Evolutionary conservation across 306 rosid genomes (phyloP), one percentile per base, ranked within the genome.

Genomic region (Lotus japonicus): DNA sequence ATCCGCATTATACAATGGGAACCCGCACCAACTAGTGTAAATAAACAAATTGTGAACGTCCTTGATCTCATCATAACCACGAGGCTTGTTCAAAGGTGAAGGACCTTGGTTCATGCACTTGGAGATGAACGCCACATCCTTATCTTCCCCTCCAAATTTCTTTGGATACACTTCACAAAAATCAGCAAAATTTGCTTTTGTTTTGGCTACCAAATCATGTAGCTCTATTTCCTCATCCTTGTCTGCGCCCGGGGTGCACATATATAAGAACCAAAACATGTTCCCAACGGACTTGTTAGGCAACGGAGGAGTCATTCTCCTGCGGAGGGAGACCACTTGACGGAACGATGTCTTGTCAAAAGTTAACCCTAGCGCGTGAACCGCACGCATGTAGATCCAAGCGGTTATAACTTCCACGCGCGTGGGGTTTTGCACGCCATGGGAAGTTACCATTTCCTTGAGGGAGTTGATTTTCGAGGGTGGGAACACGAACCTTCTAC

Each of bases 1-100:
- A 62, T 85, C 82, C 0, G 69, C 78, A 19, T 74, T 80, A 0
- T 77, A 85, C 39, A 39, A 15, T 5, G 76, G 65, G 51, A 75
- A 64, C 51, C 74, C 33, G 11, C 87, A 83, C 90, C 82, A 83
- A 11, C 90, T 83, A 1, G 80, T 9, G 26, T 21, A 59, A 1
- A 0, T 3, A 53, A 68, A 23, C 41, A 42, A 2, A 44, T 80
- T 78, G 0, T 7, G 16, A n/a, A n/a, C n/a, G 2, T 14, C 35
- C 63, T 11, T 4, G 1, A 0, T n/a, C 58, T 9, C 15, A 9
- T 11, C 51, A 36, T 6, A 4, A 31, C 16, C 36, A 5, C 5
- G 0, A 60, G 56, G 2, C 33, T 31, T 31, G 0, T 10, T 28
- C 6, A 61, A 5, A 44, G 12, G 16, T n/a, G 50, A n/a, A 5